Base-by-base conservation (phyloP, 169 alveolate species). In the Cryptosporidium sp. region DNA sequence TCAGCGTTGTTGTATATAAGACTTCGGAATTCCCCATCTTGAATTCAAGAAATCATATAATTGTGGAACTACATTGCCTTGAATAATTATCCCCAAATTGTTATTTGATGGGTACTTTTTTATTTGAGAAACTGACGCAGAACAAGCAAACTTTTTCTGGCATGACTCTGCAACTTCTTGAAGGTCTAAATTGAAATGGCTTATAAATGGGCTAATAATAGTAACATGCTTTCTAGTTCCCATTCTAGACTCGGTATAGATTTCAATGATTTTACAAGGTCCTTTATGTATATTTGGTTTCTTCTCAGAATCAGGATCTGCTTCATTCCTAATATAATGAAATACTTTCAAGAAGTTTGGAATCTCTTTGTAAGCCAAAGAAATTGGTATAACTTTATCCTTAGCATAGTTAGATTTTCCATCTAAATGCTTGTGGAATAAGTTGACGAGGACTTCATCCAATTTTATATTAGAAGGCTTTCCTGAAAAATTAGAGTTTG, bases 1-100 rank as follows among this genome's bases (percentile, higher is more conserved):
- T 51, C 29, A 67, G 12, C 45, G 16, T 14, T 21, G 73, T 29
- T 80, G 48, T 26, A 80, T 80, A 65, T 61, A 60, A 29, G 89
- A 60, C 70, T 80, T 80, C 9, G 89, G 89, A 80, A 80, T 48
- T 12, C 89, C 89, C 89, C 89, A 80, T 62, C 70, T 60, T 5
- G 51, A 45, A 29, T 42, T 35, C 26, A 80, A 65, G 18, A 80
- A 80, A 3, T n/a, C 68, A 4, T 53, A 21, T 31, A 80, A 10
- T 45, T 80, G 73, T 16, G 56, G 18, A 26, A 70, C 51, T 6
- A 80, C 89, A 80, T 80, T 80, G 7, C 89, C 89, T 45, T 80
- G 89, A 39, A 80, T 62, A n/a, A 80, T 53, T 31, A 80, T 33
- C 29, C 89, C 89, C 26, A 62, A 26, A 67, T 80, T 80, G 10